These are phyloP conservation scores for Termitomyces eurrhizus DNA, from an alignment of 768 basidiomycete species.

Conservation along the genomic window DNA sequence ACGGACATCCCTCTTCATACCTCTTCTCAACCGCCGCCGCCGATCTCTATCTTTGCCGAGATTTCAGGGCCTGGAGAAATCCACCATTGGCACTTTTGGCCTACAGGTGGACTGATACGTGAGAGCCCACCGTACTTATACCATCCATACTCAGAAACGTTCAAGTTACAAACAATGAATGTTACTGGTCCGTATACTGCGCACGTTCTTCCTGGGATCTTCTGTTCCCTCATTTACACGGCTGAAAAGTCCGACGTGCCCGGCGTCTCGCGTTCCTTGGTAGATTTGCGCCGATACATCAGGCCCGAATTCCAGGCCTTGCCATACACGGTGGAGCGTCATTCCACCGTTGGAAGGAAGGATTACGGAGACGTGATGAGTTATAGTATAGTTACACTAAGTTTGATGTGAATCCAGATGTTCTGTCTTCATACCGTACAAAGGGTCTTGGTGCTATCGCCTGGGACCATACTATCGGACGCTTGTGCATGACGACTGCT, in stretches of 20 bases:
- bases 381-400: slow-evolving; percentile 14
- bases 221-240: too few relatives aligned
- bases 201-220: too few relatives aligned
- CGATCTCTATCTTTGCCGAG: too few relatives aligned
- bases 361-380: slow-evolving; percentile 18
- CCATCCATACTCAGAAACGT: slow-evolving; percentile 17
- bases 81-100: slow-evolving; percentile 32
- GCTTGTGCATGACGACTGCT: slow-evolving; percentile 48
- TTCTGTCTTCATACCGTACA: slow-evolving; percentile 13
- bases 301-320: slow-evolving; percentile 23
- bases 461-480: slow-evolving; percentile 65
- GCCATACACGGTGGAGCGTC: slow-evolving; percentile 6
- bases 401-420: slow-evolving; percentile 10
- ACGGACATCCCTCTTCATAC: slow-evolving; percentile 25
- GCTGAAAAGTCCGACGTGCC: too few relatives aligned
- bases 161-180: slow-evolving; percentile 7
- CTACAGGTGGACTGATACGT: slow-evolving; percentile 13
- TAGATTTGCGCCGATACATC: slow-evolving; percentile 34
- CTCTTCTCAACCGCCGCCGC: slow-evolving; percentile 28
- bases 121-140: slow-evolving; percentile 24
- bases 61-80: slow-evolving; percentile 26
- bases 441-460: slow-evolving; percentile 43
- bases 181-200: slow-evolving; percentile 15
- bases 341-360: slow-evolving; percentile 16
- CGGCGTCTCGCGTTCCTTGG: too few relatives aligned